Conservation (phyloP, 345 rosid species). For the Excoecaria cochinchinensis region DNA sequence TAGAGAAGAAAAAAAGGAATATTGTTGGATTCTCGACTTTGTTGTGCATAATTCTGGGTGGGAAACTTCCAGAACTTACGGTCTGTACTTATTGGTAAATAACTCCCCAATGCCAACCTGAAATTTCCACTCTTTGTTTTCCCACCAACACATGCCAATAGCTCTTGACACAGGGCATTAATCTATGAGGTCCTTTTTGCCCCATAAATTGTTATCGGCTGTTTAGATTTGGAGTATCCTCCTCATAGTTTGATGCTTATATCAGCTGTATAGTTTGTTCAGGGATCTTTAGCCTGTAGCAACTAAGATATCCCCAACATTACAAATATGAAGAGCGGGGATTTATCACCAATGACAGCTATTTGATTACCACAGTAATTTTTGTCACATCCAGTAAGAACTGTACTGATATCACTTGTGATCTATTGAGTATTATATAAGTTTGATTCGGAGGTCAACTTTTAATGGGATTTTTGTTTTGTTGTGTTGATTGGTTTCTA, state of each 20-base stretch:
- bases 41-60: not conserved
- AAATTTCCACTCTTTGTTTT: conserved; percentile 8
- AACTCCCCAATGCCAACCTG: not conserved
- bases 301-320: not conserved
- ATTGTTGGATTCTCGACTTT: not conserved
- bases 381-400: not conserved
- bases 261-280: not conserved
- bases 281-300: not conserved
- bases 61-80: not conserved
- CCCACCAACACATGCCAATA: not conserved
- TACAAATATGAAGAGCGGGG: not conserved
- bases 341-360: not conserved
- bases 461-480: not conserved
- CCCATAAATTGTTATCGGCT: not conserved
- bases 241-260: not conserved
- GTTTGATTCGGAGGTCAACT: not conserved
- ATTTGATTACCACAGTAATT: not conserved
- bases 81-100: conserved; percentile 9
- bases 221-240: not conserved
- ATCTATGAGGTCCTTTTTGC: not conserved
- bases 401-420: not conserved
- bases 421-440: not conserved
- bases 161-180: not conserved
- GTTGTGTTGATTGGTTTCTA: no score
- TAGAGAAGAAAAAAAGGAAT: not conserved